Base-by-base conservation (phyloP, 352 stramenopile species). In the Thalassiosira livingstoniorum region DNA sequence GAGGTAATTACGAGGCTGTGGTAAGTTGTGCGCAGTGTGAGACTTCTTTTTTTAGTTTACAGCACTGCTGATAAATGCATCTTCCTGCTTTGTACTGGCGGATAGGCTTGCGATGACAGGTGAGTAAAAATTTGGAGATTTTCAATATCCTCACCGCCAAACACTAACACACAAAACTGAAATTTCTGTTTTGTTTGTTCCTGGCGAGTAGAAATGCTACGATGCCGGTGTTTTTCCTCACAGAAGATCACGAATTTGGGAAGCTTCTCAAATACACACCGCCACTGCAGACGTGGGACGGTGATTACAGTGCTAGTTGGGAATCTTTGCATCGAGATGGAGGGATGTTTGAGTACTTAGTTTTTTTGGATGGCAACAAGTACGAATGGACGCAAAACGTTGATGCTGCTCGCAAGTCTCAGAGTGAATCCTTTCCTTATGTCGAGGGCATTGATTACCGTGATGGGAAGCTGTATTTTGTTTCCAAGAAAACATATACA, bases 381-480 rank as follows among this genome's bases (percentile, higher is more conserved):
- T 80, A 75, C 45, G 35, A 60, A 29, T 73, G 65, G 63, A 67
- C 62, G 15, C 67, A 27, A 2, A 31, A 75, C 15, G 27, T 61
- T 15, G 31, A 39, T 21, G 54, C 15, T 32, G 62, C 7, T 25
- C 37, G 39, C 2, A 35, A 61, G 58, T 70, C 65, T 37, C 54
- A 80, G 47, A 39, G 15, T 29, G 3, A 61, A 34, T 67, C 77
- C 45, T 90, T 71, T 81, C 74, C 57, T 25, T 58, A 82, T 63
- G 51, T 54, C 5, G 85, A 91, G 75, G 85, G 85, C 18, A 91
- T 91, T 54, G 82, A 91, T 78, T 63, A 74, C 1, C 4, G 71
- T 21, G 65, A 82, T 62, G 61, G 82, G 21, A 58, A 54, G n/a
- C 47, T 89, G 27, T 83, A 83, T 53, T 85, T 91, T 66, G 58